Evolutionary conservation across 2,329 filamentous ascomycete species (phyloP), one percentile per base, ranked within the genome.

Genomic region (Helicocarpus griseus): DNA sequence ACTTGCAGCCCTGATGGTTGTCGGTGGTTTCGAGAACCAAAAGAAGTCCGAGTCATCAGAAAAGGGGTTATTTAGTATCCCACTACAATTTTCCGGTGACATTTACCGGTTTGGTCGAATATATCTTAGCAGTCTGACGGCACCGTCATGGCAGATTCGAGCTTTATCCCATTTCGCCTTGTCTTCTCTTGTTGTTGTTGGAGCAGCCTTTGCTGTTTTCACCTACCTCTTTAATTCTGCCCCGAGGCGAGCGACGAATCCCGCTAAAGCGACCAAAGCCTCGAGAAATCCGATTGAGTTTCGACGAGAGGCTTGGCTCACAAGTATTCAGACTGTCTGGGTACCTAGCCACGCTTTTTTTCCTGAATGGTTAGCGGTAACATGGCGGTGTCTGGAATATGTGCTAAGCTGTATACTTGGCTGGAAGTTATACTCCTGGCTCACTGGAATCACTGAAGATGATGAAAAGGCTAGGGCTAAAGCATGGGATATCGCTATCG

Each of bases 401-500:
- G 87, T 87, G 60, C 66, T 89, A 49, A 82, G 88, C 43, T 89
- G 89, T 58, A 67, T 87, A 0, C 81, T 95, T 55, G 90, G 91
- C 36, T 78, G 83, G 58, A 79, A 85, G 26, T 76, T 85, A 8
- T 96, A 93, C 65, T 85, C 89, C 52, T 77, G 82, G 63, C 71
- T 95, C 36, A 91, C 87, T 2, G 88, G 89, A 0, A 80, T 86
- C 45, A 91, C 85, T 1, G 82, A 86, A 58, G 89, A 95, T 53
- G 85, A 95, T 65, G 91, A 96, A 66, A 81, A 79, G 48, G 90
- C 88, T 5, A 81, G 91, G 26, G 79, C 95, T 61, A 93, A 95
- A 70, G 88, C 89, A 0, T 97, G 91, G 91, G 80, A 85, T 31
- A 95, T 95, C 61, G 90, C 90, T 13, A 79, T 96, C 50, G 91